Evolutionary conservation across 2,329 filamentous ascomycete genomes (phyloP), one percentile per base, ranked within the genome.

Genomic region (Fusarium sacchari): DNA sequence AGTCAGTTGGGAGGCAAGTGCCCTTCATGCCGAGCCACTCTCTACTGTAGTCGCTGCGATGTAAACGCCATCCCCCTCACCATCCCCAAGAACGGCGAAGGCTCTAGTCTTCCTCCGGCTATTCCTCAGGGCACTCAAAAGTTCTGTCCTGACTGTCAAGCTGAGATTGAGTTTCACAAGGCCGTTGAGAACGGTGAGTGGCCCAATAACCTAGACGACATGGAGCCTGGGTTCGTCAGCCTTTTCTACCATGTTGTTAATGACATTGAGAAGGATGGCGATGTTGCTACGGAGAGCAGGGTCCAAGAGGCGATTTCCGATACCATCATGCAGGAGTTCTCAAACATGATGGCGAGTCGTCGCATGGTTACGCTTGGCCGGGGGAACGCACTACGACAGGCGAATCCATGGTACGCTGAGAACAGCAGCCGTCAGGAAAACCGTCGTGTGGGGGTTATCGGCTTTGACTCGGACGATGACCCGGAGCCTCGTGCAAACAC

Each of bases 171-270:
- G 28, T 77, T 65, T 40, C 43, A 44, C 15, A 9, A 6, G 12
- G 15, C 14, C 7, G 46, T 79, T 10, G 11, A 60, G 5, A 12
- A 26, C 5, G 68, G 72, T 24, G 42, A 65, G 34, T 74, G 52
- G 66, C 74, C 71, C 1, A 12, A 20, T 7, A 28, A 44, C 17
- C 22, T 62, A 12, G 26, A 20, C 20, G 36, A 67, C 2, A 34
- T 74, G 4, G 72, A 74, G 34, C 55, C 56, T 26, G 72, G 71
- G 4, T 68, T 78, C 22, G 67, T 68, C 15, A 37, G 28, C 13
- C 24, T 79, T 7, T 37, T 78, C 15, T 78, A 73, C 49, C 59
- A 69, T 24, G n/a, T 58, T 17, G 57, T 70, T 4, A 28, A 65
- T 0, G 24, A 44, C 3, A 40, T 74, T 12, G 74, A 78, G 59